Base-by-base conservation (phyloP, 306 rosid species). In the Hippophae gyantsensis region DNA sequence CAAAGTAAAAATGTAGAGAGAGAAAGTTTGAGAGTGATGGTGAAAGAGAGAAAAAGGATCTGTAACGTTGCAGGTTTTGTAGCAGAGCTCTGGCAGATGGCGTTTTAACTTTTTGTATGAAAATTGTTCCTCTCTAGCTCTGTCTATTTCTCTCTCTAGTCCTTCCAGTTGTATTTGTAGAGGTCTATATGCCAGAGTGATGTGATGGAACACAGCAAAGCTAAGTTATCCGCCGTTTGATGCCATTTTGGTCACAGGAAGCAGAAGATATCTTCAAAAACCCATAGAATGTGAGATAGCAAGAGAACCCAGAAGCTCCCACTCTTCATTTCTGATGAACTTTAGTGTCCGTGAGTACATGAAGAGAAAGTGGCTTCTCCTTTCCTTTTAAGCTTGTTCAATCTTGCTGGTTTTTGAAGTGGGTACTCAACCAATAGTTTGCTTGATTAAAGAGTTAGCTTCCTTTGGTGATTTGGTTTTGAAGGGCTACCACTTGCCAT, bases 71-170 rank as follows among this genome's bases (percentile, higher is more conserved):
- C 97, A 89, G 95, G 92, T 74, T 82, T 64, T 51, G 40, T 65
- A 46, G 81, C 92, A 84, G 86, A 80, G 76, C 57, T 80, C 65
- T 86, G 89, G 67, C 92, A 74, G 83, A 76, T 72, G 68, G 68
- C 65, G 79, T 74, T 70, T 84, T 89, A 86, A 86, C 95, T 82
- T 84, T 86, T 68, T 79, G 55, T 77, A 82, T 78, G 74, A 84
- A 52, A 89, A 84, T 84, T 62, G 83, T 89, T 78, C 72, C 46
- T 32, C 60, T 18, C 25, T 54, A 63, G 48, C 55, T 60, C 68
- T 41, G 58, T 56, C 60, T 63, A 52, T 43, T 43, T 43, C 18
- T 9, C 67, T 69, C 54, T 68, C 79, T 53, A 52, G 60, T 64
- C 57, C 77, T 61, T 12, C 66, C 84, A 63, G 77, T 78, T 80